Percentiles rank a stretch among this genome's conserved stretches.
Evolutionary conservation across 1,139 yeast species (phyloP).

Genomic region (Geotrichum europaeum): DNA sequence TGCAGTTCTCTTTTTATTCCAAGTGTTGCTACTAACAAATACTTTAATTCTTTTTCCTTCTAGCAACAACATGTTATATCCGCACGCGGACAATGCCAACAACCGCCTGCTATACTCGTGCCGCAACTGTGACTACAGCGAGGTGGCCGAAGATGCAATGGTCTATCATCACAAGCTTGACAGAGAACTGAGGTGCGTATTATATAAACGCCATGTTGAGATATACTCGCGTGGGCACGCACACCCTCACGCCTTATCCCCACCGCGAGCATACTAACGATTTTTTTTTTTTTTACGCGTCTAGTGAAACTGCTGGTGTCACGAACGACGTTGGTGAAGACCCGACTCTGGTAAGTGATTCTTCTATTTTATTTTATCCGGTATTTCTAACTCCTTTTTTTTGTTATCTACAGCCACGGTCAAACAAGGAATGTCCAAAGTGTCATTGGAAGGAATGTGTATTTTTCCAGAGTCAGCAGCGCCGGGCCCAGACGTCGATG

Average conservation of each 20-base stretch:
- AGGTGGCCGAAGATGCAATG: slow-evolving; percentile 80
- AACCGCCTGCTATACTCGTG: slow-evolving; percentile 79
- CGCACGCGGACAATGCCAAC: slow-evolving; percentile 81
- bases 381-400: neutral
- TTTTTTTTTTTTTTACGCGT: neutral
- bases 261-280: neutral
- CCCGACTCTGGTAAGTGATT: slow-evolving; percentile 58
- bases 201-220: neutral
- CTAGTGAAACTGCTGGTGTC: slow-evolving; percentile 90
- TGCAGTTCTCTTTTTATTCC: too few relatives aligned
- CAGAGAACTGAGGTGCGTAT: slow-evolving; percentile 53
- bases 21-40: slow-evolving; percentile 14
- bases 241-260: too few relatives aligned
- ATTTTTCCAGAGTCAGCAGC: slow-evolving; percentile 93
- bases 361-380: neutral
- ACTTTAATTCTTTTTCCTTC: neutral
- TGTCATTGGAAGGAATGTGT: slow-evolving; percentile 89
- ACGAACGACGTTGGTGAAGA: slow-evolving; percentile 94
- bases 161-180: slow-evolving; percentile 92
- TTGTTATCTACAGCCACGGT: slow-evolving; percentile 50
- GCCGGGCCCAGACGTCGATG: slow-evolving; percentile 93
- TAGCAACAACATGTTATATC: slow-evolving; percentile 93
- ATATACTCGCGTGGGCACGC: neutral
- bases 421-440: slow-evolving; percentile 86
- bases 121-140: slow-evolving; percentile 91